A percentile compares a stretch with the other conserved stretches of the same genome.
Evolutionary conservation across 2,329 filamentous ascomycete species (phyloP).

Genomic region (Helotiales sp.): DNA sequence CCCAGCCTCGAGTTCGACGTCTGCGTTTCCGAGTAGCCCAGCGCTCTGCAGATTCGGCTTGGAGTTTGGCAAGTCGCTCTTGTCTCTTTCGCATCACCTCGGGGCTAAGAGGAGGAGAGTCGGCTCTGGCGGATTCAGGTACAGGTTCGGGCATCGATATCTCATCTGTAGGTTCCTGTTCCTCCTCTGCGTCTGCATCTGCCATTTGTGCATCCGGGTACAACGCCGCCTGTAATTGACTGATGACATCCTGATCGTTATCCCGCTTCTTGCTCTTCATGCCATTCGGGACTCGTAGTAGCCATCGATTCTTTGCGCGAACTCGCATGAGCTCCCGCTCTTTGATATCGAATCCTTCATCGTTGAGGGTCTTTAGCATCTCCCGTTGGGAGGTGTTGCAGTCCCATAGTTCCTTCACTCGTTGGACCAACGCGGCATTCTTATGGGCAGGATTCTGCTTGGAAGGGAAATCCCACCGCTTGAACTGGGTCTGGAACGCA

Average conservation of each 20-base stretch:
- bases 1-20: slow-evolving; percentile 67
- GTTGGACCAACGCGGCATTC: slow-evolving; percentile 63
- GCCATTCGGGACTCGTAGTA: slow-evolving; percentile 61
- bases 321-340: slow-evolving; percentile 70
- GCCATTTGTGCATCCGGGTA: slow-evolving; percentile 33
- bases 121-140: slow-evolving; percentile 21
- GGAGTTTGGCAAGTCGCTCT: slow-evolving; percentile 53
- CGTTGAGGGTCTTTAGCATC: slow-evolving; percentile 69
- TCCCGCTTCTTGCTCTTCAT: slow-evolving; percentile 46
- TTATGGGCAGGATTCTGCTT: slow-evolving; percentile 74
- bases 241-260: slow-evolving; percentile 36
- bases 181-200: slow-evolving; percentile 30
- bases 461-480: slow-evolving; percentile 75
- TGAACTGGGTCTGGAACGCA: slow-evolving; percentile 74
- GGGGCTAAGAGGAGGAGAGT: slow-evolving; percentile 40
- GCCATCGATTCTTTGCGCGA: slow-evolving; percentile 66
- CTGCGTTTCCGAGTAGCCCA: slow-evolving; percentile 66
- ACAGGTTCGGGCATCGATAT: slow-evolving; percentile 25
- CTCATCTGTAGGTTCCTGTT: slow-evolving; percentile 30
- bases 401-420: slow-evolving; percentile 78
- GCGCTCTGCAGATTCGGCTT: slow-evolving; percentile 60
- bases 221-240: slow-evolving; percentile 35
- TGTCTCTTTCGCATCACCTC: slow-evolving; percentile 53
- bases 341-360: slow-evolving; percentile 73
- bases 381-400: slow-evolving; percentile 69